These are phyloP conservation scores for Septoria linicola DNA, from an alignment of 2,329 filamentous ascomycete genomes.

Conservation along the genomic window DNA sequence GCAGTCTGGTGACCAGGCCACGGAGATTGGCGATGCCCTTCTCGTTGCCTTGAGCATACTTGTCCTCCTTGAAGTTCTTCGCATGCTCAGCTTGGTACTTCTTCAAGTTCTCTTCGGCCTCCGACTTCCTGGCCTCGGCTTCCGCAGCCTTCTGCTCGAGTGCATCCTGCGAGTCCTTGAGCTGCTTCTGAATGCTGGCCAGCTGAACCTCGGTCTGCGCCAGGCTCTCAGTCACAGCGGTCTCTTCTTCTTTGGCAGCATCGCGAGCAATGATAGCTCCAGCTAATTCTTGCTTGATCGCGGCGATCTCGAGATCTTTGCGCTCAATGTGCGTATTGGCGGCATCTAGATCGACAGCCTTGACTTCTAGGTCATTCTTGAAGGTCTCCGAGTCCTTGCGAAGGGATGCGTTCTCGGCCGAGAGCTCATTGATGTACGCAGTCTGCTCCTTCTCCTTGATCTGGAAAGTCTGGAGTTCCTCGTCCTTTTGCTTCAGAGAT, in stretches of 20 bases:
- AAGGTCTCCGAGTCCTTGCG: slow-evolving; percentile 14
- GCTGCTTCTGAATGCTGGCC: slow-evolving; percentile 57
- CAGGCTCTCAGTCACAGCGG: slow-evolving; percentile 40
- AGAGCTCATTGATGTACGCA: slow-evolving; percentile 69
- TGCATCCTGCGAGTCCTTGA: slow-evolving; percentile 35
- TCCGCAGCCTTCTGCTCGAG: slow-evolving; percentile 43
- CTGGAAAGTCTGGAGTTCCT: slow-evolving; percentile 59
- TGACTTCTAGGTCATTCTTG: slow-evolving; percentile 13
- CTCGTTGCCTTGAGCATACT: slow-evolving; percentile 49
- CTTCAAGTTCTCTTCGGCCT: slow-evolving; percentile 36
- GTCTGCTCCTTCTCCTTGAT: slow-evolving; percentile 28
- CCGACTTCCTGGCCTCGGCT: slow-evolving; percentile 22
- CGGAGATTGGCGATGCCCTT: slow-evolving; percentile 56
- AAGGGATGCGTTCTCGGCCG: slow-evolving; percentile 61
- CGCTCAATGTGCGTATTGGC: slow-evolving; percentile 16
- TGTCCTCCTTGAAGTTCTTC: slow-evolving; percentile 50
- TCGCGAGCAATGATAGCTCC: slow-evolving; percentile 40
- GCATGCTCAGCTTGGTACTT: slow-evolving; percentile 46
- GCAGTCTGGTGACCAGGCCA: slow-evolving; percentile 55
- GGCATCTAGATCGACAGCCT: slow-evolving; percentile 15
- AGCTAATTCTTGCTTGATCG: slow-evolving; percentile 45
- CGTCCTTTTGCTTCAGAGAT: slow-evolving; percentile 66
- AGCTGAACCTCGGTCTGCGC: slow-evolving; percentile 42
- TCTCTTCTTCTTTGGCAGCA: slow-evolving; percentile 42
- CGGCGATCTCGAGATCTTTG: slow-evolving; percentile 33